A percentile compares a stretch with the other conserved stretches of the same genome.
Conservation (phyloP, 306 rosid genomes). For the Vigna unguiculata region DNA sequence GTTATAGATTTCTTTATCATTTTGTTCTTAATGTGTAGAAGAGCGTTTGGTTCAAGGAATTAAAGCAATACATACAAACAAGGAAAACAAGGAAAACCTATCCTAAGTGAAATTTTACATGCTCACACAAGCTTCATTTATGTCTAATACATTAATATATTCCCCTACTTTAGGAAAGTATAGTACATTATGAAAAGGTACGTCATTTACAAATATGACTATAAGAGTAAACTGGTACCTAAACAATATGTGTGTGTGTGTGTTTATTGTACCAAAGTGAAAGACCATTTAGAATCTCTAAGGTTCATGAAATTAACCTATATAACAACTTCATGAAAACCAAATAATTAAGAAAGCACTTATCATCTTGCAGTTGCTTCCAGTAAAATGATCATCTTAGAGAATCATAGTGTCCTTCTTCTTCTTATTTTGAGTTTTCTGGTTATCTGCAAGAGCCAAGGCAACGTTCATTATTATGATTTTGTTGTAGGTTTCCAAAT, state of each 20-base stretch:
- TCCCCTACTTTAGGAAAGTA: not conserved
- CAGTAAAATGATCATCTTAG: constrained; percentile 4
- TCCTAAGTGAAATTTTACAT: not conserved
- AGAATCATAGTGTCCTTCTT: not conserved
- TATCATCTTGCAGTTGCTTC: not conserved
- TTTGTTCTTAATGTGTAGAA: not conserved
- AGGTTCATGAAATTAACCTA: constrained; percentile 2
- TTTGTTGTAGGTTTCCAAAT: not conserved
- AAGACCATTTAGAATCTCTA: not conserved
- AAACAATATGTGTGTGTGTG: not conserved
- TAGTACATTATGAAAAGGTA: not conserved
- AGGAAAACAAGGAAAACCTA: not conserved
- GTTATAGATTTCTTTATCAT: no score
- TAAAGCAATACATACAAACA: not conserved
- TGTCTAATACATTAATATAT: not conserved
- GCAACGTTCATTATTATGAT: constrained; percentile 9
- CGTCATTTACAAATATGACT: not conserved
- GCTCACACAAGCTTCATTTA: not conserved
- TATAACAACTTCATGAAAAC: constrained; percentile 1
- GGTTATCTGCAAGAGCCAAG: constrained; percentile 10
- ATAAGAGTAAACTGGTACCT: not conserved
- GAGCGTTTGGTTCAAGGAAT: not conserved
- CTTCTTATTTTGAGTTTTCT: constrained; percentile 11
- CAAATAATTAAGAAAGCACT: not conserved
- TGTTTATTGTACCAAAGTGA: not conserved